Evolutionary conservation across 352 stramenopile genomes (phyloP).

Genomic region (Phytophthora capsici): DNA sequence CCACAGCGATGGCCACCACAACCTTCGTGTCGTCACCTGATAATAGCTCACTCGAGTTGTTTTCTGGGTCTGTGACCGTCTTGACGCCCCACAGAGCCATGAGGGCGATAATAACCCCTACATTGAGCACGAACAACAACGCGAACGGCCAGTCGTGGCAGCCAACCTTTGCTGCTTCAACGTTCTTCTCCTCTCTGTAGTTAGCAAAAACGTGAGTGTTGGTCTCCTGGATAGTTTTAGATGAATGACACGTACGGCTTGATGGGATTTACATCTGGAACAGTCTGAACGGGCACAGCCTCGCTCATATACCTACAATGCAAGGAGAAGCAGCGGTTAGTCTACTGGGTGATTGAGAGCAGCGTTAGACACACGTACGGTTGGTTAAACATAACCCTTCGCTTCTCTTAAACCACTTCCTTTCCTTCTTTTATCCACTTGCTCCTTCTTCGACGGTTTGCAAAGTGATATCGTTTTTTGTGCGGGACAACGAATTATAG

Average conservation of each 20-base stretch:
- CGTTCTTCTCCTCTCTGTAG: slow-evolving; percentile 39
- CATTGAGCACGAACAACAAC: slow-evolving; percentile 79
- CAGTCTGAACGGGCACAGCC: slow-evolving; percentile 33
- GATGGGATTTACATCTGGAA: slow-evolving; percentile 64
- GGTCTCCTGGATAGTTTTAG: not conserved
- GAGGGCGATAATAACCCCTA: slow-evolving; percentile 74
- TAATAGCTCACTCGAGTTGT: slow-evolving; percentile 50
- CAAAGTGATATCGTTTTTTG: slow-evolving; percentile 17
- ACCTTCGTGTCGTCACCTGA: slow-evolving; percentile 67
- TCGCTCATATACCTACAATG: slow-evolving; percentile 46
- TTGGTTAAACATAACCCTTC: slow-evolving; percentile 37
- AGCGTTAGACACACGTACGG: slow-evolving; percentile 24
- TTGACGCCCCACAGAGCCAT: slow-evolving; percentile 77
- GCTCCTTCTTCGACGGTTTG: slow-evolving; percentile 13
- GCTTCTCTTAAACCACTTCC: not conserved
- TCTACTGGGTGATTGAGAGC: not conserved
- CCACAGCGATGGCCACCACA: slow-evolving; percentile 57
- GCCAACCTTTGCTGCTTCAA: slow-evolving; percentile 24
- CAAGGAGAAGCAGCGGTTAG: slow-evolving; percentile 9
- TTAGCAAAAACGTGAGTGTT: not conserved
- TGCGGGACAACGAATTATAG: slow-evolving; percentile 25
- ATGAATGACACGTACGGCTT: slow-evolving; percentile 55
- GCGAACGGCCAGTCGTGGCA: slow-evolving; percentile 86
- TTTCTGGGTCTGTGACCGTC: slow-evolving; percentile 52
- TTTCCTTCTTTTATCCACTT: slow-evolving; percentile 3